Conservation (phyloP, 2,329 filamentous ascomycete species). For the Arachnomyces sp. region DNA sequence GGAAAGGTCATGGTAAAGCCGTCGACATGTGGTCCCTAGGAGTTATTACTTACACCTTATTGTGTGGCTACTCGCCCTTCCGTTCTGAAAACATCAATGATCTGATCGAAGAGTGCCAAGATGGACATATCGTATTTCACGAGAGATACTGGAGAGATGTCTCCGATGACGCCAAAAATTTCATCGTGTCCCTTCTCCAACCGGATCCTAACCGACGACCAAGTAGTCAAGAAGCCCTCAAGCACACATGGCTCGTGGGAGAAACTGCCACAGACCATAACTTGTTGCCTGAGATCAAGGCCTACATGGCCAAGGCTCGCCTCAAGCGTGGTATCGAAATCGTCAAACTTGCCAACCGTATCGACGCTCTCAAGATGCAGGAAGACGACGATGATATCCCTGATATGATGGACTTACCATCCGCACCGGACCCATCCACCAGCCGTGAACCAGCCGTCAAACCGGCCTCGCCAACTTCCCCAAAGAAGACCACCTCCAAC, state of each 20-base stretch:
- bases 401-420: constrained; percentile 45
- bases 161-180: constrained; percentile 88
- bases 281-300: constrained; percentile 91
- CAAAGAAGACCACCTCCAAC: constrained; percentile 17
- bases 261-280: constrained; percentile 91
- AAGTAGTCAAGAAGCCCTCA: constrained; percentile 70
- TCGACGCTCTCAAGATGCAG: constrained; percentile 87
- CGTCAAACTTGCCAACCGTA: constrained; percentile 91
- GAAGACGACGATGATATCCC: constrained; percentile 71
- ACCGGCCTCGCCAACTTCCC: constrained; percentile 14
- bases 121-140: constrained; percentile 81
- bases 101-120: constrained; percentile 87
- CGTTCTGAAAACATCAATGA: constrained; percentile 88
- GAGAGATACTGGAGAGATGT: constrained; percentile 98
- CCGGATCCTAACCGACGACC: constrained; percentile 68
- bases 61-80: constrained; percentile 98
- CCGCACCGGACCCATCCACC: constrained; percentile 43
- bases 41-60: constrained; percentile 95
- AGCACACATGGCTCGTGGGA: constrained; percentile 83
- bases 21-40: constrained; percentile 99
- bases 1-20: constrained; percentile 92
- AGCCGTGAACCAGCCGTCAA: constrained; percentile 28
- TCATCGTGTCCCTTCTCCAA: constrained; percentile 75
- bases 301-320: constrained; percentile 83
- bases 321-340: constrained; percentile 91